phyloP scores from a whole-genome alignment of 2,329 filamentous ascomycete species.

The Aspergillus sp. region DNA sequence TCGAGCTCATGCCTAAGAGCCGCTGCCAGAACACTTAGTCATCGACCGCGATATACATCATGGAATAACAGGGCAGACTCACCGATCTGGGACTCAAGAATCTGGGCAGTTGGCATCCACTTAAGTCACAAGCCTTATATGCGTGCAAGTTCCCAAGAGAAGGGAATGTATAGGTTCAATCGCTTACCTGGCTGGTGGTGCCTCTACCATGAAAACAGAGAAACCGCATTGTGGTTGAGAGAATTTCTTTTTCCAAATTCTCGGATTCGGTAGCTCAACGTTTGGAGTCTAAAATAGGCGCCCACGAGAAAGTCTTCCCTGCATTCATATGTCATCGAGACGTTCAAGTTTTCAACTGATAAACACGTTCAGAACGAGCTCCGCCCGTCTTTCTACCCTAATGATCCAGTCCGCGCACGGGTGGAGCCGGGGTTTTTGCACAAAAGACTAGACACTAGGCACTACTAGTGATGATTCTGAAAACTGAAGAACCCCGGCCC shows the following conservation, averaged over 20 bases:
- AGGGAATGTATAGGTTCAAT: not conserved
- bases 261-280: not conserved
- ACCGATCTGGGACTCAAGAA: not conserved
- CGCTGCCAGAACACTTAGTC: not conserved
- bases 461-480: not conserved
- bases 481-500: not conserved
- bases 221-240: not conserved
- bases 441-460: not conserved
- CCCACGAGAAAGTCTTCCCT: not conserved
- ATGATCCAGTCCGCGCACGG: not conserved
- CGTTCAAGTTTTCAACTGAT: not conserved
- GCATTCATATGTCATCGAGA: not conserved
- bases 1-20: not conserved
- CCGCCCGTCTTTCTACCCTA: not conserved
- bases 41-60: not conserved
- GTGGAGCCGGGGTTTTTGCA: not conserved
- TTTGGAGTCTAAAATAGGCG: not conserved
- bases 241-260: not conserved
- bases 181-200: not conserved
- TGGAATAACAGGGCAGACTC: not conserved
- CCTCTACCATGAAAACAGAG: not conserved
- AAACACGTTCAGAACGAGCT: not conserved
- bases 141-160: not conserved
- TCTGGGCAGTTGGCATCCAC: not conserved
- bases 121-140: not conserved